These are phyloP conservation scores for Trichoderma polysporum DNA, from an alignment of 2,329 filamentous ascomycete genomes.

Conservation along the genomic window DNA sequence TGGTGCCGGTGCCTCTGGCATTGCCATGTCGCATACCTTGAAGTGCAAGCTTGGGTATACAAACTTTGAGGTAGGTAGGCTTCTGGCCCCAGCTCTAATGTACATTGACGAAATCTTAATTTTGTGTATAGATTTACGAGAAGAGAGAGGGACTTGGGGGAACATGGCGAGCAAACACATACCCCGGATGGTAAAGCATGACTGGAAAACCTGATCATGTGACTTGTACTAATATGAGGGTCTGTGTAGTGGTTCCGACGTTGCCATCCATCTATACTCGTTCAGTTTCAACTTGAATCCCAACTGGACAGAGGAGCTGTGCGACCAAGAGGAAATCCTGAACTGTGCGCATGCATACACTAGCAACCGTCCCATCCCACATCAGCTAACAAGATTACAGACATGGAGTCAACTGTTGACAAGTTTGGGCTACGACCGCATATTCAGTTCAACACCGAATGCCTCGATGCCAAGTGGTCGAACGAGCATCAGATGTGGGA, in stretches of 20 bases:
- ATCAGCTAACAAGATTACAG: slow-evolving; percentile 30
- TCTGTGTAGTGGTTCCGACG: not conserved
- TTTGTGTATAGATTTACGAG: not conserved
- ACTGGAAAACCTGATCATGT: not conserved
- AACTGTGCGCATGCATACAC: slow-evolving; percentile 22
- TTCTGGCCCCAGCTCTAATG: not conserved
- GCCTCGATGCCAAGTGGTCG: slow-evolving; percentile 37
- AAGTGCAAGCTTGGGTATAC: not conserved
- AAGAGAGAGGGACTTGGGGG: not conserved
- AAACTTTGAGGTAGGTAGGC: not conserved
- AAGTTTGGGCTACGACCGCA: slow-evolving; percentile 39
- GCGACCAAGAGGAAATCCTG: slow-evolving; percentile 47
- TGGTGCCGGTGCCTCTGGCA: not conserved
- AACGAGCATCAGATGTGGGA: slow-evolving; percentile 42
- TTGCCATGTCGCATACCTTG: not conserved
- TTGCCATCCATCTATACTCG: not conserved
- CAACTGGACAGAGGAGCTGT: not conserved
- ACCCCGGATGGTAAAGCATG: not conserved
- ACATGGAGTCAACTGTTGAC: slow-evolving; percentile 53
- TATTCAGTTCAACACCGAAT: slow-evolving; percentile 39
- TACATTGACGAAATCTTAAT: too few relatives aligned
- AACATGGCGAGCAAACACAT: not conserved
- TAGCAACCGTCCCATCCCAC: not conserved
- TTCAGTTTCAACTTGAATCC: not conserved
- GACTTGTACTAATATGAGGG: not conserved